Evolutionary conservation across 805 yeast species (phyloP).

Genomic region (Metschnikowia lochheadii): DNA sequence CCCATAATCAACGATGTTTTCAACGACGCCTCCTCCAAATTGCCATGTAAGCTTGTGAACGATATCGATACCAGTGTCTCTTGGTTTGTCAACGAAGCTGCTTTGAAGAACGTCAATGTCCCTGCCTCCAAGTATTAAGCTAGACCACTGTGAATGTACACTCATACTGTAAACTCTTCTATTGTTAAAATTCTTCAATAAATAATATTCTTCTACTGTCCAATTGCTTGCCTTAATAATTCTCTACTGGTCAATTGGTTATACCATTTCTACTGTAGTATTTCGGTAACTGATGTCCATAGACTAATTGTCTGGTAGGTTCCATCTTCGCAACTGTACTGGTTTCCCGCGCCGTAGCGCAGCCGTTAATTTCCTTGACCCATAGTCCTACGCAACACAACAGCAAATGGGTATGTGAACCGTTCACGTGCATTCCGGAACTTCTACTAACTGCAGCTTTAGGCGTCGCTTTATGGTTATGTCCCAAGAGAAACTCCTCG

Average conservation of each 20-base stretch:
- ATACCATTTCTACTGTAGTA: no score
- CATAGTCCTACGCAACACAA: neutral
- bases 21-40: slow-evolving; percentile 39
- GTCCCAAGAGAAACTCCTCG: slow-evolving; percentile 55
- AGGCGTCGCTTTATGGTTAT: slow-evolving; percentile 70
- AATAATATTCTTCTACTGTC: no score
- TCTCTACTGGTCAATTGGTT: no score
- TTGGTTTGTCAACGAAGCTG: slow-evolving; percentile 86
- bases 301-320: neutral
- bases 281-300: neutral
- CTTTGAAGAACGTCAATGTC: slow-evolving; percentile 59
- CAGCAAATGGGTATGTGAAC: slow-evolving; percentile 12
- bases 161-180: no score
- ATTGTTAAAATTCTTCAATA: no score
- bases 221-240: no score
- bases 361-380: neutral
- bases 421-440: neutral
- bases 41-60: slow-evolving; percentile 78
- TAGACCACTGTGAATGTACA: no score
- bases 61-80: slow-evolving; percentile 49
- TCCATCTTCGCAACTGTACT: neutral
- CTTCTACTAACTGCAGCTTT: slow-evolving; percentile 13
- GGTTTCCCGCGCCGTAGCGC: slow-evolving; percentile 1
- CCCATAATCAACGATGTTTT: slow-evolving; percentile 68
- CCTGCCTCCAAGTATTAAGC: slow-evolving; percentile 34